Base-by-base conservation (phyloP, 768 basidiomycete species). In the Pisolithus orientalis region DNA sequence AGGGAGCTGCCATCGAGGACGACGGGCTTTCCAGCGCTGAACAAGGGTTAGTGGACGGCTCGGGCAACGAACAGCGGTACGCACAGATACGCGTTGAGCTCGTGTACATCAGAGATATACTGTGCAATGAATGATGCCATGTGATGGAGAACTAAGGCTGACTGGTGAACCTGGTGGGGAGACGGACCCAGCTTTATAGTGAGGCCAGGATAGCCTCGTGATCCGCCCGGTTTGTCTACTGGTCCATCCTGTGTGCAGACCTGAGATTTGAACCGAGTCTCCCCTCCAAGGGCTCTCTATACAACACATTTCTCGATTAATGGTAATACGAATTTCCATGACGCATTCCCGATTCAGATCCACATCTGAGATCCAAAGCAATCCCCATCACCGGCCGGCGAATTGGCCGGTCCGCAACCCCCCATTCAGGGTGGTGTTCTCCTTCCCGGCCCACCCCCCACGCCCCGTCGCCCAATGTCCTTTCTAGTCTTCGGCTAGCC, bases 1-100 rank as follows among this genome's bases (percentile, higher is more conserved):
- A 94, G 78, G 13, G 68, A 77, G 54, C 85, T 74, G 6, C 91
- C 91, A 51, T 86, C 82, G 44, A 93, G 72, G 13, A 76, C 61
- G 51, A 92, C 76, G 7, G 81, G 67, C 44, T 75, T 76, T 21
- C 90, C 89, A 31, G 74, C 70, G 64, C 88, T 90, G 45, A 2
- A 34, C 25, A 49, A 61, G 34, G 56, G 54, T 28, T 9, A 9
- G 25, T 17, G 16, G 17, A 32, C 24, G 29, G 39, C 13, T 29
- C 11, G n/a, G 24, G 5, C 29, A 7, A 32, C 38, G 14, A 49
- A 28, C 8, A 27, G 10, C 47, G 47, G 39, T 21, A 67, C 78
- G 47, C 45, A 88, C 86, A 75, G 82, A 74, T 85, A 83, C 16
- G 62, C 60, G 57, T 86, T 78, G 28, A 89, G 79, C 44, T 89